Evolutionary conservation across 148 eudicot genomes (phyloP).

Genomic region (Amaranthus cruentus): DNA sequence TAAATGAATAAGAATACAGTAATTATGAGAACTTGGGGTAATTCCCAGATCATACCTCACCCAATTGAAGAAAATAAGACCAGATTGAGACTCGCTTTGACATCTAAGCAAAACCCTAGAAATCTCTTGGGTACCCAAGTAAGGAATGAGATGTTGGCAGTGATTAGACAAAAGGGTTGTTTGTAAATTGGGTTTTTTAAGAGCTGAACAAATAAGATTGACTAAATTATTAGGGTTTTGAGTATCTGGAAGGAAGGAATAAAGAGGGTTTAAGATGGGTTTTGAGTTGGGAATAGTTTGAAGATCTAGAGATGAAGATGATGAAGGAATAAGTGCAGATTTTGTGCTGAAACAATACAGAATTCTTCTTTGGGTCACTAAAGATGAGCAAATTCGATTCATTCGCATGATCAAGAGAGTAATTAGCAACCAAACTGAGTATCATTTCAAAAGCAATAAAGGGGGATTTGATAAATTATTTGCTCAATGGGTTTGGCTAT

Average conservation of each 20-base stretch:
- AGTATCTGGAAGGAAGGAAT: slow-evolving; percentile 52
- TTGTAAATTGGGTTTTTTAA: slow-evolving; percentile 32
- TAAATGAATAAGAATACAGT: slow-evolving; percentile 60
- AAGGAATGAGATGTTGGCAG: slow-evolving; percentile 45
- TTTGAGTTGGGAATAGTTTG: slow-evolving; percentile 17
- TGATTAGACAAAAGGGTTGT: slow-evolving; percentile 25
- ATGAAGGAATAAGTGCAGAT: slow-evolving; percentile 11
- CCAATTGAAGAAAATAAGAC: slow-evolving; percentile 76
- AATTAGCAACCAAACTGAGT: not conserved
- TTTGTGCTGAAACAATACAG: slow-evolving; percentile 1
- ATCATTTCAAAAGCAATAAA: no score
- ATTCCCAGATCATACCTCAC: slow-evolving; percentile 57
- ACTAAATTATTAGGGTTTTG: slow-evolving; percentile 73
- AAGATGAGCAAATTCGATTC: slow-evolving; percentile 14
- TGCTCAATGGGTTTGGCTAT: no score
- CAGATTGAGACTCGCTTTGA: slow-evolving; percentile 59
- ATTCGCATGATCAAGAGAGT: not conserved
- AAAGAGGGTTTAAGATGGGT: slow-evolving; percentile 53
- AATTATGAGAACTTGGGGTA: slow-evolving; percentile 38
- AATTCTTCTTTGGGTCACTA: not conserved
- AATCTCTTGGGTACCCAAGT: slow-evolving; percentile 49
- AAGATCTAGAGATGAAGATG: slow-evolving; percentile 35
- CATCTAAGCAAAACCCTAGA: slow-evolving; percentile 77
- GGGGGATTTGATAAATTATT: no score
- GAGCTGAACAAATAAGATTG: slow-evolving; percentile 44